Evolutionary conservation across 192 early-diverging fungal genomes (phyloP), one percentile per base, ranked within the genome.

Genomic region (Allomyces macrogynus): DNA sequence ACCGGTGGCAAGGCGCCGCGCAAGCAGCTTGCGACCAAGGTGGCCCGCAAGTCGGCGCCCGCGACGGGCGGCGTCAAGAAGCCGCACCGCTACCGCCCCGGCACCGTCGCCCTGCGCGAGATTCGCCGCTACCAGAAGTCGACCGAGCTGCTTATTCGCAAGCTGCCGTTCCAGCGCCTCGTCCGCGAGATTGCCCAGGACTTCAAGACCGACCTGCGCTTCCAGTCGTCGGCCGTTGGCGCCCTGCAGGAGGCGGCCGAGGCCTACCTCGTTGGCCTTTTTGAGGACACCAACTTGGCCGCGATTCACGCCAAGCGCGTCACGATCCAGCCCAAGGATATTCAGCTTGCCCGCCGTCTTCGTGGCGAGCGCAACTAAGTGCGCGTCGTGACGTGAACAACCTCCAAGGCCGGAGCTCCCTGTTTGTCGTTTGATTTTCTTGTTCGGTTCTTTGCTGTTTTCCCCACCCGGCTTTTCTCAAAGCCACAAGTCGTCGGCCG

Each of bases 301-400:
- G 95, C 93, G 69, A 93, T 96, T 82, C 95, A 98, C 78, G 95
- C 91, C 77, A 95, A 95, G 86, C 89, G 95, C 77, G 95, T 98
- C 73, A 98, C 95, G 76, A 98, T 99, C 81, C 93, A 97, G 78
- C 95, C 93, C 75, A 95, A 95, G 85, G 95, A 99, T 75, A 89
- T 98, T 73, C 95, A 98, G 80, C 82, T 98, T 68, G 93, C 93
- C 68, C 87, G 91, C 68, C 87, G 93, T 80, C 89, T 97, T 71
- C 88, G 89, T 72, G 89, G 89, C 69, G 88, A 91, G 75, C 85
- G 89, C 43, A 20, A 40, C 42, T 26, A 12, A 62, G 26, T 10
- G 25, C 25, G 32, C 7, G 32, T 8, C 32, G 32, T 7, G n/a
- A n/a, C n/a, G n/a, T n/a, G n/a, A n/a, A n/a, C n/a, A n/a, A 7